Conservation (phyloP, 495 filamentous ascomycete species). For the Parathielavia hyrcaniae region DNA sequence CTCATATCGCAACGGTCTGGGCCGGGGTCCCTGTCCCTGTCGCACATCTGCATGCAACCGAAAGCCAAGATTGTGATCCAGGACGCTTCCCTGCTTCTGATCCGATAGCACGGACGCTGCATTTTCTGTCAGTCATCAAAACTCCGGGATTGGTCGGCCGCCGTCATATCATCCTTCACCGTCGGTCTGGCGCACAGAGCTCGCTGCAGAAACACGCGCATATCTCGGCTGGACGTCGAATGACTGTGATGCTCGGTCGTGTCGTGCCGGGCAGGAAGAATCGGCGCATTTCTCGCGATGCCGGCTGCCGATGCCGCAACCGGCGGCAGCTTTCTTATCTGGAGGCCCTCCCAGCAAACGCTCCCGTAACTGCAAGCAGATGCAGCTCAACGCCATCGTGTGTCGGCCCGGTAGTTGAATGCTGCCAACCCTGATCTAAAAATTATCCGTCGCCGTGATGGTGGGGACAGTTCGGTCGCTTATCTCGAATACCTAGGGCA, state of each 20-base stretch:
- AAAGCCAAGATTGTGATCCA: slow-evolving; percentile 5
- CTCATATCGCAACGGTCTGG: no score
- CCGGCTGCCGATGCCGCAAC: background rate
- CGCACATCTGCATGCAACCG: background rate
- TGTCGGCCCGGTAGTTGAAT: no score
- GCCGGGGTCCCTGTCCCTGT: background rate
- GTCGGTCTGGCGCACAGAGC: slow-evolving; percentile 2
- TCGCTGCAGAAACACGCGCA: background rate
- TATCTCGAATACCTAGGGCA: slow-evolving; percentile 2
- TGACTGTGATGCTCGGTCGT: background rate
- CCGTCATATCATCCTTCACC: slow-evolving; percentile 6
- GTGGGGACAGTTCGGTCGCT: background rate
- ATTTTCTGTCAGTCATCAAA: slow-evolving; percentile 22
- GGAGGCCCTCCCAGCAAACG: no score
- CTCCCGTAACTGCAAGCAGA: no score
- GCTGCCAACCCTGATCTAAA: no score
- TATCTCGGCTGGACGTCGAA: background rate
- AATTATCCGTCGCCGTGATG: background rate
- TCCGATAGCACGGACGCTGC: slow-evolving; percentile 4
- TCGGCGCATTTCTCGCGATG: background rate
- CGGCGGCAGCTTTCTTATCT: background rate
- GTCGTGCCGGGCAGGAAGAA: background rate
- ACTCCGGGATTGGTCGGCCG: slow-evolving; percentile 19
- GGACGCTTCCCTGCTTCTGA: background rate
- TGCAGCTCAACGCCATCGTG: no score